Conservation (phyloP, 73 alveolate species). For the Blepharisma japonicum region DNA sequence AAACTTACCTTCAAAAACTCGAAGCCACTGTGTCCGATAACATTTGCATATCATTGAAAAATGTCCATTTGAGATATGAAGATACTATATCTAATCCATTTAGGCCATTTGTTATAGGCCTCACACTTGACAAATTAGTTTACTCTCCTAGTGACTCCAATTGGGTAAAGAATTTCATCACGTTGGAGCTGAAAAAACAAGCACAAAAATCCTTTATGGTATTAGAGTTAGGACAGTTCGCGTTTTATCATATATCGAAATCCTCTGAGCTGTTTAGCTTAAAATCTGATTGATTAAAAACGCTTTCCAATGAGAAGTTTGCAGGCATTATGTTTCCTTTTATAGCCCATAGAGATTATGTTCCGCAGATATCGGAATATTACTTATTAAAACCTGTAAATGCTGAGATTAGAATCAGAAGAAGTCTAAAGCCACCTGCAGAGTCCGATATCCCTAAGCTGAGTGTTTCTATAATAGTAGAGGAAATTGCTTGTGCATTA, state of each 20-base stretch:
- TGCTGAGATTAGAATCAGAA: constrained; percentile 13
- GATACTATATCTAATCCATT: constrained; percentile 21
- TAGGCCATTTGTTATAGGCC: constrained; percentile 14
- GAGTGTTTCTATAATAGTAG: constrained; percentile 7
- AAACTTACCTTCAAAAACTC: constrained; percentile 11
- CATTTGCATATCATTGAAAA: constrained; percentile 18
- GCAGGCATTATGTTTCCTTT: constrained; percentile 4
- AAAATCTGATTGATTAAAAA: not conserved
- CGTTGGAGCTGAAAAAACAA: not conserved
- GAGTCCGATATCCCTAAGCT: constrained; percentile 25
- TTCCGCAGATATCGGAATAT: constrained; percentile 15
- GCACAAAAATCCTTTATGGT: constrained; percentile 24
- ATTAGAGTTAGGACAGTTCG: constrained; percentile 6
- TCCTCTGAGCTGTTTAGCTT: constrained; percentile 5
- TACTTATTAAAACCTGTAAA: constrained; percentile 7
- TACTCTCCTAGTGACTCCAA: constrained; percentile 16
- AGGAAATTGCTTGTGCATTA: constrained; percentile 25
- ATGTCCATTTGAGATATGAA: constrained; percentile 21
- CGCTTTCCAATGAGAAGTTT: constrained; percentile 16
- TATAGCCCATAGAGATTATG: constrained; percentile 16
- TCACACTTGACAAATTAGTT: constrained; percentile 2
- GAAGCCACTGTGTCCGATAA: constrained; percentile 7
- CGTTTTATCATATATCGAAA: constrained; percentile 7
- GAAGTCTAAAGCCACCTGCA: constrained; percentile 29
- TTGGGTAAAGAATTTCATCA: not conserved